phyloP scores from a whole-genome alignment of 2,329 filamentous ascomycete genomes.

The Chaetomium sp. region DNA sequence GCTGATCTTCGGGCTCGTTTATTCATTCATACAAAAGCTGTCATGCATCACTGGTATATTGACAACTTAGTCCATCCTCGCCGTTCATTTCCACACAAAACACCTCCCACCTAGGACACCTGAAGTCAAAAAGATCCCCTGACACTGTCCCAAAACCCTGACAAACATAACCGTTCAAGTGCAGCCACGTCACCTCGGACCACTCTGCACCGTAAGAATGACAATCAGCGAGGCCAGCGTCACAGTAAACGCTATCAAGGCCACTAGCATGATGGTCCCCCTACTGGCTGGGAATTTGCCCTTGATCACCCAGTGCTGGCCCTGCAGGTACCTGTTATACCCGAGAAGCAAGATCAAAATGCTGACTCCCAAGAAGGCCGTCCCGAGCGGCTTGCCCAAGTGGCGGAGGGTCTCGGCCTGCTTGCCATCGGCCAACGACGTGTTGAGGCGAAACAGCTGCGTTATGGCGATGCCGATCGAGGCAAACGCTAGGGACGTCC shows the following conservation, averaged over 20 bases:
- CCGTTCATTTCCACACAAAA: not conserved
- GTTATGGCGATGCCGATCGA: slow-evolving; percentile 82
- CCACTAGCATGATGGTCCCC: slow-evolving; percentile 72
- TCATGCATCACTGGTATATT: not conserved
- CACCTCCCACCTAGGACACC: not conserved
- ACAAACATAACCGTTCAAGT: not conserved
- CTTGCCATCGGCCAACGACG: slow-evolving; percentile 51
- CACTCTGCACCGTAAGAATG: slow-evolving; percentile 56
- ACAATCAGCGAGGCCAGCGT: slow-evolving; percentile 64
- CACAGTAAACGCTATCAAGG: slow-evolving; percentile 63
- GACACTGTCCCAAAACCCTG: not conserved
- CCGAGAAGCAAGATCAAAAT: slow-evolving; percentile 75
- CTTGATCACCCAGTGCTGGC: slow-evolving; percentile 76
- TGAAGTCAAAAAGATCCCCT: not conserved
- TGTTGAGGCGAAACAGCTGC: slow-evolving; percentile 82
- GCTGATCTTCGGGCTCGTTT: not conserved
- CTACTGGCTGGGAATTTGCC: slow-evolving; percentile 80
- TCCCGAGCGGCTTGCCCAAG: slow-evolving; percentile 73
- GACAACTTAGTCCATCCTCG: not conserved
- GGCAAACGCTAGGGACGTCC: slow-evolving; percentile 79
- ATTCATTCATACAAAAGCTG: not conserved
- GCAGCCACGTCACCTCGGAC: not conserved
- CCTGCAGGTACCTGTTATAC: slow-evolving; percentile 76
- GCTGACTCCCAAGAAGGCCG: slow-evolving; percentile 74
- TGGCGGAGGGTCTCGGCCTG: slow-evolving; percentile 54